These are phyloP conservation scores for Arthrobotrys musiformis DNA, from an alignment of 2,329 filamentous ascomycete species.

Conservation along the genomic window DNA sequence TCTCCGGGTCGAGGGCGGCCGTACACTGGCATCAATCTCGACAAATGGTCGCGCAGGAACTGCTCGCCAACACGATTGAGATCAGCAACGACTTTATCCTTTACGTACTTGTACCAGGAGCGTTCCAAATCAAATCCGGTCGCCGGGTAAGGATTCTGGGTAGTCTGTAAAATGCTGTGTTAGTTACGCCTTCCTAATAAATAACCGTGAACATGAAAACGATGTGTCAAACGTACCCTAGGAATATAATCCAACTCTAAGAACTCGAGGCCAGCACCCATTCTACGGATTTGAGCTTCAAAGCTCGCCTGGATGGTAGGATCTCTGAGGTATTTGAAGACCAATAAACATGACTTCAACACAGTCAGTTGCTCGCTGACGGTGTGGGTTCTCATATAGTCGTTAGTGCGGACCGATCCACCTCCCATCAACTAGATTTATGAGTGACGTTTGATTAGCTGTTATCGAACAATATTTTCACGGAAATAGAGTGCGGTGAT, in stretches of 20 bases:
- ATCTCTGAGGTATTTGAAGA: slow-evolving; percentile 45
- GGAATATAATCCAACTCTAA: slow-evolving; percentile 37
- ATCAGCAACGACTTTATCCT: not conserved
- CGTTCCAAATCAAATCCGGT: slow-evolving; percentile 12
- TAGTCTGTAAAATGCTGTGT: slow-evolving; percentile 17
- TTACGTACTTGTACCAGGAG: slow-evolving; percentile 29
- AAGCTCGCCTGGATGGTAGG: slow-evolving; percentile 21
- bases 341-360: slow-evolving; percentile 34
- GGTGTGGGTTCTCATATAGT: not conserved
- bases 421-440: slow-evolving; percentile 30
- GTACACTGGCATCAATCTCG: slow-evolving; percentile 15
- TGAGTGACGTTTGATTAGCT: not conserved
- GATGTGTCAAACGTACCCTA: slow-evolving; percentile 23
- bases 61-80: slow-evolving; percentile 28
- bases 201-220: not conserved
- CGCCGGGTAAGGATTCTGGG: slow-evolving; percentile 8
- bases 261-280: slow-evolving; percentile 31
- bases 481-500: not conserved
- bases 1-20: slow-evolving; percentile 13
- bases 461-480: not conserved
- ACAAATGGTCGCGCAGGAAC: slow-evolving; percentile 35
- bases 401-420: not conserved
- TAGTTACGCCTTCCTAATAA: slow-evolving; percentile 10
- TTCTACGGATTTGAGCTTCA: slow-evolving; percentile 38
- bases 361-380: slow-evolving; percentile 11